Conservation (phyloP, 108 stramenopile species). For the Cyclotella kingstonii region DNA sequence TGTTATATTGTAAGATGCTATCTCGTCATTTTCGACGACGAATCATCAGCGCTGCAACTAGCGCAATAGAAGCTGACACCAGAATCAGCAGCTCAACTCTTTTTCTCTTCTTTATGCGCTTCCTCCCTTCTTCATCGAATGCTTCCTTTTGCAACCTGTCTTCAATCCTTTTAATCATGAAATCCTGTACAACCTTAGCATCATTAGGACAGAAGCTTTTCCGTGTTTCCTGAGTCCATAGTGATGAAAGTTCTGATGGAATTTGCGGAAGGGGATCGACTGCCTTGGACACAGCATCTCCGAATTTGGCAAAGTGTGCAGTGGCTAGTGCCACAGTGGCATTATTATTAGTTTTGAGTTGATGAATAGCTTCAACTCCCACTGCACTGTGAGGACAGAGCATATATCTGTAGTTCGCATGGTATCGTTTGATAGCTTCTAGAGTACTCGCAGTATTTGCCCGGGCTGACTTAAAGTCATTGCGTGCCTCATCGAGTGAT, state of each 20-base stretch:
- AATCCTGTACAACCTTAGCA: conserved; percentile 71
- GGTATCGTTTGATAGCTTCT: conserved; percentile 75
- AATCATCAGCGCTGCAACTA: conserved; percentile 29
- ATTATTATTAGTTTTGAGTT: conserved; percentile 52
- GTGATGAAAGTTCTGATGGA: conserved; percentile 56
- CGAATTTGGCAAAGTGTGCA: conserved; percentile 98
- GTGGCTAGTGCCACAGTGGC: conserved; percentile 91
- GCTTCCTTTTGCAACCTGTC: conserved; percentile 44
- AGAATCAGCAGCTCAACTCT: conserved; percentile 18
- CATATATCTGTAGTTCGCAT: conserved; percentile 85
- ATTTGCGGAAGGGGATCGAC: conserved; percentile 74
- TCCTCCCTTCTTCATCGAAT: too few species aligned
- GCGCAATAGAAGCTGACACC: conserved; percentile 33
- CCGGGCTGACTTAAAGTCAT: conserved; percentile 86
- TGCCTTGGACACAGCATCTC: conserved; percentile 79
- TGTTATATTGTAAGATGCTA: too few species aligned
- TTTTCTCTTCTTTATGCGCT: conserved; percentile 21
- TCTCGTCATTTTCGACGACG: too few species aligned
- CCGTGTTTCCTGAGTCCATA: conserved; percentile 66
- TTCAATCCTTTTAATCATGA: conserved; percentile 66
- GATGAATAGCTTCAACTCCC: conserved; percentile 88
- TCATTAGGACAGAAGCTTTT: conserved; percentile 79
- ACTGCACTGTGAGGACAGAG: conserved; percentile 97
- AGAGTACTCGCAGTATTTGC: conserved; percentile 85
- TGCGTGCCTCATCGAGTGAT: conserved; percentile 71